Base-by-base conservation (phyloP, 75 land plant genomes). In the Isoetes taiwanensis region DNA sequence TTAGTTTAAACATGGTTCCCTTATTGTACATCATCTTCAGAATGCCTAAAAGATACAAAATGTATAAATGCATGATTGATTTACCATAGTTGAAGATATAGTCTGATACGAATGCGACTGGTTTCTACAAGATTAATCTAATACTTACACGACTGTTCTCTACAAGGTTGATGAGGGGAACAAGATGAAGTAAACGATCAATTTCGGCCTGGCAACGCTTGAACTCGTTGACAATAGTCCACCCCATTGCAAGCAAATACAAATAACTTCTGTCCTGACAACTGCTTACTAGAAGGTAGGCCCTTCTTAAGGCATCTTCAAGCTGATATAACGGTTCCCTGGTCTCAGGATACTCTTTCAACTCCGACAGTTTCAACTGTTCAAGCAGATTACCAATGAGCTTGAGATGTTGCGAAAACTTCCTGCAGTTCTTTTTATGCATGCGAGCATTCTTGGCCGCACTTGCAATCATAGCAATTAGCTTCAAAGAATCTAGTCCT, bases 391-490 rank as follows among this genome's bases (percentile, higher is more conserved):
- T 86, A 20, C 88, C 84, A 20, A 90, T 90, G 58, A 90, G 56
- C 63, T 83, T 86, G 62, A 90, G 55, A 41, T 90, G 97, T 70
- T 76, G 78, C 2, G 97, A 93, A 57, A 90, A 86, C 24, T 80
- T 74, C 46, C 73, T 65, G 78, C 97, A 90, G 60, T 90, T 90
- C 62, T 59, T 78, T 65, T 83, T 86, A 75, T 90, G 97, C 97
- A 86, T 80, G 28, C 88, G 68, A 0, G 97, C 97, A 21, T 80
- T 78, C 69, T 37, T 71, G 17, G 97, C 94, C 1, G 88, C 82
- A 35, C 59, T 69, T 37, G 77, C 87, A n/a, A 90, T 74, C 71
- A 83, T 28, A 3, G 73, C 75, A 2, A 90, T 86, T 35, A 90
- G 62, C 32, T 64, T 55, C 30, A 80, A 76, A 3, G 97, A 86